Base-by-base conservation (phyloP, 1,284 basidiomycete species). In the Somion occarium region DNA sequence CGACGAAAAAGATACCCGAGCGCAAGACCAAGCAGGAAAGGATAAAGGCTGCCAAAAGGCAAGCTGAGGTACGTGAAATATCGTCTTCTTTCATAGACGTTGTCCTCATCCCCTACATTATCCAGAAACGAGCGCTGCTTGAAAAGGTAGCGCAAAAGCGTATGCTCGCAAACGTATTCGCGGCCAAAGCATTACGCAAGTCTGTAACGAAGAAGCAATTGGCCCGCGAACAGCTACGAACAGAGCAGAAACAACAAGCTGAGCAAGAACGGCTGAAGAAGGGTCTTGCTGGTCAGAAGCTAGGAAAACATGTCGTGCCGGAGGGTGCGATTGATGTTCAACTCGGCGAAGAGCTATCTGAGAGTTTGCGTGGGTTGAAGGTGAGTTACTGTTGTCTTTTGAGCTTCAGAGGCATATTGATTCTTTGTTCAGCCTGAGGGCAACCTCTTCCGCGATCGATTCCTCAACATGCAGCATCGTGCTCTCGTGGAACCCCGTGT, bases 401-500 rank as follows among this genome's bases (percentile, higher is more conserved):
- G 46, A 49, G 52, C 59, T 7, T 41, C 22, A 18, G 9, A 7
- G 9, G 39, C n/a, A 41, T 19, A 18, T 41, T 18, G 15, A 41
- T 19, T 38, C 5, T 24, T 22, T 51, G 26, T 37, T 13, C 54
- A 93, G 91, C 89, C 91, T 18, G 93, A 97, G 71, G 94, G 94
- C 26, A 97, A 96, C 66, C 70, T 96, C 23, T 97, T 96, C 79
- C 80, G 85, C 42, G 94, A 97, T 65, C 81, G 93, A 2, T 95
- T 93, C 73, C 68, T 88, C 41, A 91, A 81, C 60, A 68, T 92
- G 67, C 90, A 94, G 60, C 83, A 89, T 49, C 77, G 90, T 20
- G 89, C 85, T 0, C 71, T 91, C 37, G 71, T 91, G 25, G 91
- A 93, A 62, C 88, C 91, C 5, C 80, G 88, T 3, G 73, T 76